A percentile compares a stretch with the other conserved stretches of the same genome.
These are phyloP conservation scores for Metschnikowia noctiluminum DNA, from an alignment of 805 yeast species.

Conservation along the genomic window DNA sequence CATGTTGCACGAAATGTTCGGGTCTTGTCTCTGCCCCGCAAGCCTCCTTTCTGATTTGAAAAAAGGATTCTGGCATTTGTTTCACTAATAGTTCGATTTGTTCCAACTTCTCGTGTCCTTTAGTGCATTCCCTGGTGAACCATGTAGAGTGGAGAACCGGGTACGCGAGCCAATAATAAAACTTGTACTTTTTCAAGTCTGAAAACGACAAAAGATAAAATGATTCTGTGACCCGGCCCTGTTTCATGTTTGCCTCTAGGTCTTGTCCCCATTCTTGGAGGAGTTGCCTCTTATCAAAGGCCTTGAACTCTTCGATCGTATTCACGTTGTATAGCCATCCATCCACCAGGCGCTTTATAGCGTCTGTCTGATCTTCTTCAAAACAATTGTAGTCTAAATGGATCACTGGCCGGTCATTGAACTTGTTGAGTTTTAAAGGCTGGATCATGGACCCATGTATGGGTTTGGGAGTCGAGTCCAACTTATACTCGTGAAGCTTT, in stretches of 20 bases:
- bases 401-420: constrained; percentile 33
- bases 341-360: constrained; percentile 15
- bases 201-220: constrained; percentile 60
- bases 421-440: constrained; percentile 32
- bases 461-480: constrained; percentile 47
- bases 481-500: constrained; percentile 70
- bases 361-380: constrained; percentile 11
- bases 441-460: constrained; percentile 45
- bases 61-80: background rate
- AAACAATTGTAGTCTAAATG: constrained; percentile 36
- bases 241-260: constrained; percentile 11
- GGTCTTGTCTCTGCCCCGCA: too few relatives aligned
- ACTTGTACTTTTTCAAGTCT: constrained; percentile 84
- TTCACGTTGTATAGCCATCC: constrained; percentile 59
- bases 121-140: constrained; percentile 23
- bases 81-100: constrained; percentile 4
- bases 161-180: constrained; percentile 85
- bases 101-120: constrained; percentile 4
- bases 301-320: constrained; percentile 82
- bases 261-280: constrained; percentile 40
- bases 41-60: background rate
- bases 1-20: background rate
- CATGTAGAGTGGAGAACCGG: constrained; percentile 63
- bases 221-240: constrained; percentile 31
- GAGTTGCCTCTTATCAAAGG: constrained; percentile 57